phyloP scores from a whole-genome alignment of 371 early-diverging fungal species.

The Umbelopsis sp. region DNA sequence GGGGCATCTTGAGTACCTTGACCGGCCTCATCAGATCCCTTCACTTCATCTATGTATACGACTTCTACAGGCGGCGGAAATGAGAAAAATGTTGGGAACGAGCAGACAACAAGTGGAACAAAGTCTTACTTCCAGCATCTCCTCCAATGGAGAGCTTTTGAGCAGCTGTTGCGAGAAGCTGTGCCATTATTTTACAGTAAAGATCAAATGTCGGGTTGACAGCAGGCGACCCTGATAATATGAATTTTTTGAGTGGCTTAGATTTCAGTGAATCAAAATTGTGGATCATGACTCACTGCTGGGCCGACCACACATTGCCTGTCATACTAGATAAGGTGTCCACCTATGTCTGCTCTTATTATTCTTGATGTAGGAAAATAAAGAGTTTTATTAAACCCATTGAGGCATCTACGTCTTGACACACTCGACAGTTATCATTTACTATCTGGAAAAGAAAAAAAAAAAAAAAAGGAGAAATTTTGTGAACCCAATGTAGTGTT shows the following conservation, averaged over 20 bases:
- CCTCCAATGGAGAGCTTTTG: slow-evolving; percentile 33
- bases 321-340: too few species aligned
- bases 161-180: slow-evolving; percentile 31
- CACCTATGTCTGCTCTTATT: too few species aligned
- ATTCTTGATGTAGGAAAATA: too few species aligned
- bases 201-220: slow-evolving; percentile 10
- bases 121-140: slow-evolving; percentile 35
- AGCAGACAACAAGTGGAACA: neutral
- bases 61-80: slow-evolving; percentile 21
- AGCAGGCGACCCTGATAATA: neutral
- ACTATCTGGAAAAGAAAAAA: too few species aligned
- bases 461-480: too few species aligned
- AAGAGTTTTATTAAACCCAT: too few species aligned
- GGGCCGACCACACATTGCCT: too few species aligned
- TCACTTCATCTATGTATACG: slow-evolving; percentile 71
- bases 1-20: slow-evolving; percentile 65
- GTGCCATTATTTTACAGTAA: slow-evolving; percentile 26
- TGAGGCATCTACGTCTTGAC: too few species aligned
- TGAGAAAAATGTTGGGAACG: neutral
- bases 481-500: too few species aligned
- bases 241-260: slow-evolving; percentile 13
- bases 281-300: slow-evolving; percentile 9
- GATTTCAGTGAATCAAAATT: neutral
- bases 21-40: slow-evolving; percentile 76
- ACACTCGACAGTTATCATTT: too few species aligned